These are phyloP conservation scores for Pythium biforme DNA, from an alignment of 352 stramenopile genomes.

Conservation along the genomic window DNA sequence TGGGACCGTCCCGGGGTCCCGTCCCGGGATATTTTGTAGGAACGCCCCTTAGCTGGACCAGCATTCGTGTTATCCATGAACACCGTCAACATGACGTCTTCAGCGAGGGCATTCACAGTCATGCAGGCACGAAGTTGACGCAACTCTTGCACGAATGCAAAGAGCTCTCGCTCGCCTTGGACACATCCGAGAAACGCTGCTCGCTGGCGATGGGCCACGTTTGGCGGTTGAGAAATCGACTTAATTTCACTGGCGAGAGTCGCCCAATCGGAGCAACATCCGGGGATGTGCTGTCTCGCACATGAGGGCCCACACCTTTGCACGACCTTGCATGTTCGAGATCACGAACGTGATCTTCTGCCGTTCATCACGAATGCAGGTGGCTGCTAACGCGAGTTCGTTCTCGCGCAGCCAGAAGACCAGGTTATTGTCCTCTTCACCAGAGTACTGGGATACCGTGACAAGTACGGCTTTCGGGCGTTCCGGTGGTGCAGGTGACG, in stretches of 20 bases:
- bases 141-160: slow-evolving; percentile 23
- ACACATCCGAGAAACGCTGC: slow-evolving; percentile 24
- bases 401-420: slow-evolving; percentile 21
- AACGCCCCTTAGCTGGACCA: slow-evolving; percentile 7
- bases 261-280: slow-evolving; percentile 10
- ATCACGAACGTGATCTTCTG: slow-evolving; percentile 19
- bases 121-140: slow-evolving; percentile 16
- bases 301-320: slow-evolving; percentile 20
- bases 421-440: slow-evolving; percentile 16
- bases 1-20: no score
- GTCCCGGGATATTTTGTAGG: no score
- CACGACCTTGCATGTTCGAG: slow-evolving; percentile 18
- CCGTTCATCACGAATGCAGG: slow-evolving; percentile 7
- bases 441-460: background rate
- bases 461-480: slow-evolving; percentile 2
- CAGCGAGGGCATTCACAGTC: background rate
- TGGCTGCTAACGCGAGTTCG: slow-evolving; percentile 19
- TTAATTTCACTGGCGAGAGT: background rate
- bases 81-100: slow-evolving; percentile 7
- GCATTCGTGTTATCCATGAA: slow-evolving; percentile 12
- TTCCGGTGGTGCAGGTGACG: background rate
- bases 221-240: background rate
- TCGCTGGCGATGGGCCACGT: slow-evolving; percentile 19
- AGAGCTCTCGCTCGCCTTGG: slow-evolving; percentile 23
- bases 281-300: slow-evolving; percentile 9